Percentiles rank a stretch among this genome's conserved stretches.
These are phyloP conservation scores for Blastomyces parvus DNA, from an alignment of 2,329 filamentous ascomycete genomes.

Conservation along the genomic window DNA sequence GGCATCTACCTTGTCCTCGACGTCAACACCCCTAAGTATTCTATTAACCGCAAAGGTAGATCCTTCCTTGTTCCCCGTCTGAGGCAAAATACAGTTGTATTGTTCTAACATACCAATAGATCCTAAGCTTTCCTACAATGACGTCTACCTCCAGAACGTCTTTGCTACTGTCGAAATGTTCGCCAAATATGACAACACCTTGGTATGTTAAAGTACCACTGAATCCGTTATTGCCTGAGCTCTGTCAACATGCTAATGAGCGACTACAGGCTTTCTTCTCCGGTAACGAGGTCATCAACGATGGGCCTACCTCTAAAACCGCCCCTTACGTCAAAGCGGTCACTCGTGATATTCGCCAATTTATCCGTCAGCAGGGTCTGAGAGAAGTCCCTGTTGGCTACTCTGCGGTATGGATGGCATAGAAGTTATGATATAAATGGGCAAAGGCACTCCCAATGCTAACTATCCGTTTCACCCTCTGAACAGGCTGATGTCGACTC, in stretches of 20 bases:
- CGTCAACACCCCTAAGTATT: slow-evolving; percentile 85
- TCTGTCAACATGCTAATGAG: slow-evolving; percentile 1
- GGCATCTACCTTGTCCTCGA: slow-evolving; percentile 89
- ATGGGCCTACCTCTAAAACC: slow-evolving; percentile 52
- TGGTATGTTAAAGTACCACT: slow-evolving; percentile 28
- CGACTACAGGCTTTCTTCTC: slow-evolving; percentile 58
- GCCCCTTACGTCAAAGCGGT: slow-evolving; percentile 70
- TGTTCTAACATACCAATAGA: slow-evolving; percentile 22
- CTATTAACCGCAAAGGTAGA: slow-evolving; percentile 58
- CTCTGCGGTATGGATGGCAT: slow-evolving; percentile 37
- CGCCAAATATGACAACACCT: slow-evolving; percentile 70
- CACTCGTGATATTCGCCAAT: slow-evolving; percentile 66
- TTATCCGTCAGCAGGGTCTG: slow-evolving; percentile 53
- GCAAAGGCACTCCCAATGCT: neutral
- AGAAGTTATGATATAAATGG: neutral
- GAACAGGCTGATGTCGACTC: slow-evolving; percentile 62
- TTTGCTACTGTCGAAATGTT: slow-evolving; percentile 86
- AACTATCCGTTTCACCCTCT: neutral
- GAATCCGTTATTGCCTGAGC: neutral
- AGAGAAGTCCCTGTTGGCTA: slow-evolving; percentile 66
- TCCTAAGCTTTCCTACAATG: slow-evolving; percentile 74
- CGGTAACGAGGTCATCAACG: slow-evolving; percentile 71
- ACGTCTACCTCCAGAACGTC: slow-evolving; percentile 71
- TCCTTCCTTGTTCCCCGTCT: neutral
- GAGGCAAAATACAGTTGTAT: neutral